Conservation (phyloP, 2,329 filamentous ascomycete species). For the Alternaria infectoria region DNA sequence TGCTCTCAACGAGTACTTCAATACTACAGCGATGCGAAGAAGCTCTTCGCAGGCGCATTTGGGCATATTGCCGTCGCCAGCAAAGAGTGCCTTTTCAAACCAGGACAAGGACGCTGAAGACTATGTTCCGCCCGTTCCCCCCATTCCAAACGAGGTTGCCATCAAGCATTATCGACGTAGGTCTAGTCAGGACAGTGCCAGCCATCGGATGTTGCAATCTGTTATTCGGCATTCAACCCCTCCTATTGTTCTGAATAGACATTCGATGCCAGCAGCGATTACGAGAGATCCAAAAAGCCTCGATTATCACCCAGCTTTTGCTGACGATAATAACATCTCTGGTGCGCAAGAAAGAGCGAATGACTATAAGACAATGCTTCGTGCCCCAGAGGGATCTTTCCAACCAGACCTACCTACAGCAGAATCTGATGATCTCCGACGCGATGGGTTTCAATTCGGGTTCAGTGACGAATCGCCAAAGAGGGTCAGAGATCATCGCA, state of each 20-base stretch:
- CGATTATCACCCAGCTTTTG: slow-evolving; percentile 7
- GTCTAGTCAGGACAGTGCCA: slow-evolving; percentile 25
- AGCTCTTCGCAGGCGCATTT: slow-evolving; percentile 15
- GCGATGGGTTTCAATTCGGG: not conserved
- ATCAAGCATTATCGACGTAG: slow-evolving; percentile 13
- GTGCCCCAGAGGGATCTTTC: not conserved
- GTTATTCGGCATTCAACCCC: slow-evolving; percentile 37
- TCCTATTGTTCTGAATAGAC: slow-evolving; percentile 6
- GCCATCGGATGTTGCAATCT: slow-evolving; percentile 35
- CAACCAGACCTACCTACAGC: not conserved
- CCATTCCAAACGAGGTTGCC: slow-evolving; percentile 31
- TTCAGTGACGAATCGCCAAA: not conserved
- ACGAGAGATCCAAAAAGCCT: slow-evolving; percentile 2
- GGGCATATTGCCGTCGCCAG: slow-evolving; percentile 37
- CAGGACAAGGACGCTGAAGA: slow-evolving; percentile 25
- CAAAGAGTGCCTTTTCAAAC: slow-evolving; percentile 37
- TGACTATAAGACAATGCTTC: not conserved
- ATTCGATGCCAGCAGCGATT: not conserved
- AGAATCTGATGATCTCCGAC: not conserved
- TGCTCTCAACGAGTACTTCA: slow-evolving; percentile 16
- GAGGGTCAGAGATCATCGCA: not conserved
- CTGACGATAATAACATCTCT: not conserved
- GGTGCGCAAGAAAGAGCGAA: not conserved
- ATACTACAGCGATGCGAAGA: slow-evolving; percentile 8
- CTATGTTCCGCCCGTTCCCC: slow-evolving; percentile 38